A percentile compares a stretch with the other conserved stretches of the same genome.
These are phyloP conservation scores for Aspergillus wentii DNA, from an alignment of 495 filamentous ascomycete genomes.

Conservation along the genomic window DNA sequence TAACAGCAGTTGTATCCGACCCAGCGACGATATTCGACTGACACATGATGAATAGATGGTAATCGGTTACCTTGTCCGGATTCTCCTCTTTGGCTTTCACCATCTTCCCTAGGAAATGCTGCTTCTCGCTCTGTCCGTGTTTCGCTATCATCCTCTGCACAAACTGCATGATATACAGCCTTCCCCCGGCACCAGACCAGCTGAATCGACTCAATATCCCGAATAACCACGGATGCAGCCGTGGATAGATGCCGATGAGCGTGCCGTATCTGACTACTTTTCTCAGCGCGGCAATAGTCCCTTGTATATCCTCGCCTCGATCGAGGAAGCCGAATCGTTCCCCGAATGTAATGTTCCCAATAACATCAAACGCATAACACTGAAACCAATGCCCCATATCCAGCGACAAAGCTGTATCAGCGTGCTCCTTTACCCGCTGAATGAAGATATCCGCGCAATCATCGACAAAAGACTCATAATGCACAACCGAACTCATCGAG, in stretches of 20 bases:
- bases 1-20: slow-evolving; percentile 52
- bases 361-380: slow-evolving; percentile 58
- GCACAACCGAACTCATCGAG: slow-evolving; percentile 48
- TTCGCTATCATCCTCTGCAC: slow-evolving; percentile 39
- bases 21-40: slow-evolving; percentile 51
- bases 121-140: slow-evolving; percentile 27
- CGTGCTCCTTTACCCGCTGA: slow-evolving; percentile 38
- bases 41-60: slow-evolving; percentile 45
- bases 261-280: slow-evolving; percentile 54
- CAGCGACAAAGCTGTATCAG: slow-evolving; percentile 21
- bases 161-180: slow-evolving; percentile 39
- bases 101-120: slow-evolving; percentile 54
- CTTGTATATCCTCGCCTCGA: slow-evolving; percentile 58
- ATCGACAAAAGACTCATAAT: slow-evolving; percentile 53
- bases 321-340: slow-evolving; percentile 60
- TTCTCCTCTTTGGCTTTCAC: slow-evolving; percentile 48
- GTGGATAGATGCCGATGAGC: slow-evolving; percentile 42
- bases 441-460: slow-evolving; percentile 44
- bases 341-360: slow-evolving; percentile 62
- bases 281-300: slow-evolving; percentile 51
- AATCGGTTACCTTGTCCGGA: slow-evolving; percentile 49
- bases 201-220: slow-evolving; percentile 30
- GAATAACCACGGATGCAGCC: slow-evolving; percentile 41
- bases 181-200: slow-evolving; percentile 36
- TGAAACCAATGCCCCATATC: slow-evolving; percentile 53